Percentiles rank a stretch among this genome's conserved stretches.
These are phyloP conservation scores for Cupressus sempervirens DNA, from an alignment of 75 land plant species.

Conservation along the genomic window DNA sequence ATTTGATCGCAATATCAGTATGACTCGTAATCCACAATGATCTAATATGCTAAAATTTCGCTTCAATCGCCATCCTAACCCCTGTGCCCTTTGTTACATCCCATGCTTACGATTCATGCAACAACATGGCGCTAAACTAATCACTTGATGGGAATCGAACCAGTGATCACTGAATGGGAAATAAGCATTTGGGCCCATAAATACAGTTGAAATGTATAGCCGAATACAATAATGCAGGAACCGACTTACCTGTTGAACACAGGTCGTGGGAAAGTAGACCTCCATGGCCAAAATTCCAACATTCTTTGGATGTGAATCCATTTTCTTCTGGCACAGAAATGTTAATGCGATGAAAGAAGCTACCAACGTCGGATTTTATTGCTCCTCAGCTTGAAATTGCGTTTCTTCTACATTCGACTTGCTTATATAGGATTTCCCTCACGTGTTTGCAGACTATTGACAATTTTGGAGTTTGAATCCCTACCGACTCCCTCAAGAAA, in stretches of 20 bases:
- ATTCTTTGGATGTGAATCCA: slow-evolving; percentile 44
- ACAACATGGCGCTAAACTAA: neutral
- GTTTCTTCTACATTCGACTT: neutral
- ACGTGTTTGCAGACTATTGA: neutral
- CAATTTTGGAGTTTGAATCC: neutral
- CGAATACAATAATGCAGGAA: neutral
- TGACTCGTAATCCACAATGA: neutral
- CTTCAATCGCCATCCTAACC: neutral
- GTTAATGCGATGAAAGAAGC: neutral
- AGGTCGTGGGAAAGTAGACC: slow-evolving; percentile 91
- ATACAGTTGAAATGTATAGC: neutral
- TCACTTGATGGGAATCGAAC: neutral
- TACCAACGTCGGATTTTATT: neutral
- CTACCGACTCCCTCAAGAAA: no score
- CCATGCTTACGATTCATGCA: neutral
- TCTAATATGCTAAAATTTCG: neutral
- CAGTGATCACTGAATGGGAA: neutral
- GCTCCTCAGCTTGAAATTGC: neutral
- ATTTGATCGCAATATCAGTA: neutral
- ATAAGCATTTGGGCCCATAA: neutral
- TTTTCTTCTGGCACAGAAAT: slow-evolving; percentile 8
- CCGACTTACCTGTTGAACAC: slow-evolving; percentile 65
- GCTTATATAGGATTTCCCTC: neutral
- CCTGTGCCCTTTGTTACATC: no score
- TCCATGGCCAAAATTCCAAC: slow-evolving; percentile 97